A percentile compares a stretch with the other conserved stretches of the same genome.
These are phyloP conservation scores for Metschnikowia lunata DNA, from an alignment of 805 yeast genomes.

Conservation along the genomic window DNA sequence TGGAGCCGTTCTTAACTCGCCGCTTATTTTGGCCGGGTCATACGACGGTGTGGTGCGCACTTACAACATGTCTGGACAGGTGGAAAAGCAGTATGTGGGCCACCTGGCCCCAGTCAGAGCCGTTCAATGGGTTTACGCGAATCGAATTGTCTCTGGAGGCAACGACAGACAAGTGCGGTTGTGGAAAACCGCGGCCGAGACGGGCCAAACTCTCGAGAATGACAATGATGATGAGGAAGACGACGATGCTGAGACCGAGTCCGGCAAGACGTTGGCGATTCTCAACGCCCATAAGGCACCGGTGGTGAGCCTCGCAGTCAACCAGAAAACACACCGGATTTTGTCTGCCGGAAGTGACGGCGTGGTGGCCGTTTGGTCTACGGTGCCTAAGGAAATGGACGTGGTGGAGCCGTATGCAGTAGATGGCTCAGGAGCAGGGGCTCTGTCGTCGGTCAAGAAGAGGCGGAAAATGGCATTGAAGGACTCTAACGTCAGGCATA, in stretches of 20 bases:
- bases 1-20: conserved; percentile 28
- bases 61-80: conserved; percentile 77
- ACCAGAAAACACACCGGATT: conserved; percentile 51
- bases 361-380: conserved; percentile 83
- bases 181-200: conserved; percentile 62
- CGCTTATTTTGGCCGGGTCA: conserved; percentile 77
- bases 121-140: conserved; percentile 72
- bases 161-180: conserved; percentile 83
- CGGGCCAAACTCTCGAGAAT: conserved; percentile 33
- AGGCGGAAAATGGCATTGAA: conserved; percentile 78
- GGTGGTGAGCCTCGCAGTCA: conserved; percentile 71
- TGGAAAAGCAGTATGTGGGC: conserved; percentile 77
- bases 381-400: conserved; percentile 76
- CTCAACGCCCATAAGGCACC: conserved; percentile 88
- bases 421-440: conserved; percentile 19
- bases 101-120: conserved; percentile 84
- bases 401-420: conserved; percentile 28
- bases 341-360: conserved; percentile 83
- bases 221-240: conserved; percentile 29
- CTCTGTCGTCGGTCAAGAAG: conserved; percentile 79
- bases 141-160: conserved; percentile 79
- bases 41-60: conserved; percentile 94
- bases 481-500: conserved; percentile 70
- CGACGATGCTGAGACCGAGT: conserved; percentile 39
- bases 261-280: conserved; percentile 76